Evolutionary conservation across 1,139 yeast genomes (phyloP).

Genomic region (Chernovozyma sophiae-reginae): DNA sequence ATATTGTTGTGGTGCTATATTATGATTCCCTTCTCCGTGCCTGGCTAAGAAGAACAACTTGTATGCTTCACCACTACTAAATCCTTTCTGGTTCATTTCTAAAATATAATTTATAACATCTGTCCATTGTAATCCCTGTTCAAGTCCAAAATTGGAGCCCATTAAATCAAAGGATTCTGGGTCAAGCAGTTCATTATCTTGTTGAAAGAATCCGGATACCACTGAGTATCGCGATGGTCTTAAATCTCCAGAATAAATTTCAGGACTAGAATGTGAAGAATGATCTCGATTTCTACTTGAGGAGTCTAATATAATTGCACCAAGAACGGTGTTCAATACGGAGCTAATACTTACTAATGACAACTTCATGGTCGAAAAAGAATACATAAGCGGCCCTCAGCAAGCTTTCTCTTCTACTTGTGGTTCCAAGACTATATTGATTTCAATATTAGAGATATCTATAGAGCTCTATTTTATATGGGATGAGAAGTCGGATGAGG

Average conservation of each 20-base stretch:
- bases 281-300: neutral
- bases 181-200: constrained; percentile 15
- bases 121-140: constrained; percentile 16
- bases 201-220: constrained; percentile 17
- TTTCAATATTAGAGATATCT: too few species aligned
- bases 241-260: constrained; percentile 3
- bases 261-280: neutral
- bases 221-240: constrained; percentile 9
- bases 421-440: too few species aligned
- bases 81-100: constrained; percentile 1
- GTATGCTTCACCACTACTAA: constrained; percentile 7
- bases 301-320: neutral
- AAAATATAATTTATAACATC: constrained; percentile 5
- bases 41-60: constrained; percentile 36
- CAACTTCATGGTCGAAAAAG: too few species aligned
- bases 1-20: constrained; percentile 23
- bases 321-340: neutral
- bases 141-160: constrained; percentile 18
- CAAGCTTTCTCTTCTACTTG: too few species aligned
- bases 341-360: neutral
- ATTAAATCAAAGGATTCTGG: constrained; percentile 12
- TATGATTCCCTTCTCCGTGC: constrained; percentile 42
- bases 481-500: too few species aligned
- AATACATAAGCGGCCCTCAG: too few species aligned
- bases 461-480: too few species aligned